Conservation (phyloP, 257 asterid species). For the Leptodermis oblonga region DNA sequence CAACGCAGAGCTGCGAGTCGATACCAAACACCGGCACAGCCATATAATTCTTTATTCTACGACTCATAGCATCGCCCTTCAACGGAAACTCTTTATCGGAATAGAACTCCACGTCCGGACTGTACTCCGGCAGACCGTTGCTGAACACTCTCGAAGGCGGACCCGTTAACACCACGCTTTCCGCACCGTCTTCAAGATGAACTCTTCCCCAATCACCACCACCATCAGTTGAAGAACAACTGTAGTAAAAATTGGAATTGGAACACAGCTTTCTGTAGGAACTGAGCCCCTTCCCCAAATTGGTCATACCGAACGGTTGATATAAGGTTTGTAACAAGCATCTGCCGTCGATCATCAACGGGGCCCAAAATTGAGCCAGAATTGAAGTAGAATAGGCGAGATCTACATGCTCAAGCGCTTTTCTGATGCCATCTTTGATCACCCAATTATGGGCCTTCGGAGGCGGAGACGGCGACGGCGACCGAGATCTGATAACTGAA, state of each 20-base stretch:
- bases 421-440: background rate
- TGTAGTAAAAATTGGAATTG: background rate
- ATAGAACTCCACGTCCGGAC: background rate
- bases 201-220: background rate
- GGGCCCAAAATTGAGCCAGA: conserved; percentile 5
- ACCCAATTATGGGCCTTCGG: background rate
- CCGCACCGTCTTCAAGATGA: background rate
- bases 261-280: background rate
- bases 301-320: conserved; percentile 7
- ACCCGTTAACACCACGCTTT: background rate
- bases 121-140: conserved; percentile 1
- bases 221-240: background rate
- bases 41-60: background rate
- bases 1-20: background rate
- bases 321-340: background rate
- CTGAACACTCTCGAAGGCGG: background rate
- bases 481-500: background rate
- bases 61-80: background rate
- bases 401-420: background rate
- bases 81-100: background rate
- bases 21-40: conserved; percentile 3
- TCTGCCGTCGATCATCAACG: background rate
- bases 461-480: no score
- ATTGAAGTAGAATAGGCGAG: background rate
- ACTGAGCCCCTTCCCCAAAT: background rate